These are phyloP conservation scores for Lactifluus volemus DNA, from an alignment of 768 basidiomycete species.

Conservation along the genomic window DNA sequence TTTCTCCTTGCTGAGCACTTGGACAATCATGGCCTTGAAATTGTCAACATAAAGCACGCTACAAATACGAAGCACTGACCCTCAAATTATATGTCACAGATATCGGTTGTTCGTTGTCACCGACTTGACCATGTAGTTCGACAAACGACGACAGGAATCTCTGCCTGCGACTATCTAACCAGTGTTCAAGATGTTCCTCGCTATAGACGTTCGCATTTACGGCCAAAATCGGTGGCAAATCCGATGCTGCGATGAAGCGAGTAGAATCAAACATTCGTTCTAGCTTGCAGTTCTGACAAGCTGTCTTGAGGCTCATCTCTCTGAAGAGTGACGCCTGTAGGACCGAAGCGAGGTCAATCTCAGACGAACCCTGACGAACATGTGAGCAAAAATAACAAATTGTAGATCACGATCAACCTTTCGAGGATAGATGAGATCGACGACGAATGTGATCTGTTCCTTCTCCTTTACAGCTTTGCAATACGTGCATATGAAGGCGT, in stretches of 20 bases:
- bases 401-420: constrained; percentile 41
- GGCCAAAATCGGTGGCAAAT: constrained; percentile 77
- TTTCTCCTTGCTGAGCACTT: constrained; percentile 63
- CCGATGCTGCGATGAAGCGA: constrained; percentile 51
- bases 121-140: constrained; percentile 49
- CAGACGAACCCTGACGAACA: constrained; percentile 29
- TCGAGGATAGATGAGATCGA: constrained; percentile 83
- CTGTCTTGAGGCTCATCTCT: constrained; percentile 77
- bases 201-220: constrained; percentile 79
- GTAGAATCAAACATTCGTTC: constrained; percentile 63
- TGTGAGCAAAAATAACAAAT: neutral
- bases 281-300: constrained; percentile 76
- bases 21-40: constrained; percentile 67
- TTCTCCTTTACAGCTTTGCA: constrained; percentile 70
- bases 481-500: constrained; percentile 59
- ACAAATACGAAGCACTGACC: constrained; percentile 35
- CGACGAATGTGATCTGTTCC: constrained; percentile 69
- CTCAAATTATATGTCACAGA: constrained; percentile 60
- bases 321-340: constrained; percentile 70
- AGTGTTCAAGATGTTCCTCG: constrained; percentile 62
- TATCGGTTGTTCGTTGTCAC: constrained; percentile 48
- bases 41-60: neutral
- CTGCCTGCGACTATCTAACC: constrained; percentile 57
- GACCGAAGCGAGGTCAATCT: constrained; percentile 54
- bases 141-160: constrained; percentile 54